These are phyloP conservation scores for Leccinum ochraceum DNA, from an alignment of 768 basidiomycete genomes.

Conservation along the genomic window DNA sequence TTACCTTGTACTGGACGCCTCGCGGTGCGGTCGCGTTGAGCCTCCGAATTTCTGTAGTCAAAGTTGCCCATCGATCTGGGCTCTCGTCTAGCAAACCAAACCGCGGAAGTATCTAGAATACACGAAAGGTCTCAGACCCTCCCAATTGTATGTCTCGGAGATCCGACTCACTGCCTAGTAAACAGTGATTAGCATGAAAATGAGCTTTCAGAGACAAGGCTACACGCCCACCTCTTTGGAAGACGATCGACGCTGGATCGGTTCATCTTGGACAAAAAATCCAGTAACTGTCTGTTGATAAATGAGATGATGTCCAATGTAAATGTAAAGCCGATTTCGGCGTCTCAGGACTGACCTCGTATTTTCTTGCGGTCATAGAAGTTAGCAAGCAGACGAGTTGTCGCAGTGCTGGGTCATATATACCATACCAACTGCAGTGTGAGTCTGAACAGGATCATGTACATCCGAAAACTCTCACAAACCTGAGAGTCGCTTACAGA, in stretches of 20 bases:
- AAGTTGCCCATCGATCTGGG: slow-evolving; percentile 47
- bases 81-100: slow-evolving; percentile 23
- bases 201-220: not conserved
- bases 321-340: not conserved
- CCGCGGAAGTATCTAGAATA: slow-evolving; percentile 5
- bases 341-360: not conserved
- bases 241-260: not conserved
- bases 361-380: not conserved
- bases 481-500: not conserved
- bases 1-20: slow-evolving; percentile 43
- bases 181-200: not conserved
- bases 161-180: slow-evolving; percentile 2
- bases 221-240: not conserved
- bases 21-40: slow-evolving; percentile 27
- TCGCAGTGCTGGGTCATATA: not conserved
- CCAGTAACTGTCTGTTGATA: not conserved
- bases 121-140: not conserved
- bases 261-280: slow-evolving; percentile 15
- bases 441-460: not conserved
- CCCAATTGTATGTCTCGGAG: not conserved
- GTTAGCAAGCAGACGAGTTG: not conserved
- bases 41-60: slow-evolving; percentile 38
- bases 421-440: not conserved
- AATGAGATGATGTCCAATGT: not conserved
- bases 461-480: not conserved